Evolutionary conservation across 768 basidiomycete genomes (phyloP), one percentile per base, ranked within the genome.

Genomic region (Chalciporus piperatus): DNA sequence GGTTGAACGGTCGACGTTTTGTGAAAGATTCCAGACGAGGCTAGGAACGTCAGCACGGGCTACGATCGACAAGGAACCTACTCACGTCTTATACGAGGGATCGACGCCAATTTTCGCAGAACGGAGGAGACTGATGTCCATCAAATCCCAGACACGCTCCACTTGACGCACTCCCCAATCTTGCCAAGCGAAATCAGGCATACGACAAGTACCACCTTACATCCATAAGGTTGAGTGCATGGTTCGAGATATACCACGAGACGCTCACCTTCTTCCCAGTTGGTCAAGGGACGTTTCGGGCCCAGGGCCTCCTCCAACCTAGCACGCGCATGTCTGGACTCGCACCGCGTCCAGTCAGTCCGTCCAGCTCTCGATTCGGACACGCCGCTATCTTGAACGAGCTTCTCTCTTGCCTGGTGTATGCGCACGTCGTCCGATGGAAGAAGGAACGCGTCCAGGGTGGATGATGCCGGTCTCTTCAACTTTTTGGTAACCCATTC

Each of bases 131-230:
- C 79, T 88, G 58, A 97, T 96, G 61, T 98, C 95, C 85, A 96
- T 87, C 58, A 98, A 70, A 67, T 98, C 95, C 85, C 92, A 89
- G 4, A 98, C 95, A 28, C 95, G 84, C 63, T 97, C 92, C 17
- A 97, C 94, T 67, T 97, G 94, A 12, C 82, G 81, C n/a, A 83
- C 72, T 22, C 85, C 91, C 95, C 95, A 98, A 64, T 97, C 93
- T 51, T 84, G 82, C 95, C 95, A 98, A 27, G 87, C 87, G 59
- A 89, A 92, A 60, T 95, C 93, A 1, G 85, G 86, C 48, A 95
- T 71, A 64, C 87, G 92, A 63, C 90, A 93, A 56, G 79, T 84
- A 10, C 89, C 92, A 65, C 85, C 90, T 89, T 40, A 27, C 27
- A 27, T 27, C 47, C 28, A 22, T 16, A 14, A 42, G 10, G 11